Percentiles rank a stretch among this genome's conserved stretches.
Evolutionary conservation across 805 yeast genomes (phyloP).

Genomic region (Yarrowia keelungensis): DNA sequence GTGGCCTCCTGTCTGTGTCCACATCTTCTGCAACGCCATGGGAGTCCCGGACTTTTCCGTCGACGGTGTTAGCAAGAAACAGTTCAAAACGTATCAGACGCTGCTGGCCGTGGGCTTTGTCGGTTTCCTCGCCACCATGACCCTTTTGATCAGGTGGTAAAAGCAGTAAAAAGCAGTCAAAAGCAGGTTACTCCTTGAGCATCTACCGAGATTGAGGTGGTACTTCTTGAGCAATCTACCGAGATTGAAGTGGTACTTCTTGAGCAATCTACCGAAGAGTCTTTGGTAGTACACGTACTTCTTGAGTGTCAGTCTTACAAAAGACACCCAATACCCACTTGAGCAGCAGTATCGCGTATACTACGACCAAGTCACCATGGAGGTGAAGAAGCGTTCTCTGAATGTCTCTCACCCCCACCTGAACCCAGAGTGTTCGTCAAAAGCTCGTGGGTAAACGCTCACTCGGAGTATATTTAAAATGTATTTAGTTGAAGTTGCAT

Average conservation of each 20-base stretch:
- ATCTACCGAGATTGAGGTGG: no score
- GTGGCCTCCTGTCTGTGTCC: conserved; percentile 66
- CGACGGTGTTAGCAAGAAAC: conserved; percentile 42
- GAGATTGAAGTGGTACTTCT: no score
- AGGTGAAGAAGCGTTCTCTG: no score
- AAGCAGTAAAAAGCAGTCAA: not conserved
- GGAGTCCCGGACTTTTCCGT: conserved; percentile 63
- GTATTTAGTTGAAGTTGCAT: conserved; percentile 24
- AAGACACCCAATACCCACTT: no score
- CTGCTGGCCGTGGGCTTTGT: conserved; percentile 56
- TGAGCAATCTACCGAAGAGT: no score
- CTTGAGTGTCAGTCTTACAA: no score
- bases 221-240: no score
- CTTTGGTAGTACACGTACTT: no score
- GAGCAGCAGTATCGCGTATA: no score
- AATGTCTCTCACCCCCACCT: not conserved
- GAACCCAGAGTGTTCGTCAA: conserved; percentile 17
- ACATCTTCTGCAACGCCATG: conserved; percentile 70
- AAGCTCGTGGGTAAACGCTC: conserved; percentile 13
- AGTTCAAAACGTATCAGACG: conserved; percentile 42
- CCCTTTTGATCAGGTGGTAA: conserved; percentile 15
- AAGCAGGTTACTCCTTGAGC: no score
- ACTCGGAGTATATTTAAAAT: conserved; percentile 12
- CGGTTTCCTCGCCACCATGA: conserved; percentile 48
- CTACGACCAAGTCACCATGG: no score